Percentiles rank a stretch among this genome's conserved stretches.
phyloP scores from a whole-genome alignment of 345 rosid species.

The Trapa incisa region DNA sequence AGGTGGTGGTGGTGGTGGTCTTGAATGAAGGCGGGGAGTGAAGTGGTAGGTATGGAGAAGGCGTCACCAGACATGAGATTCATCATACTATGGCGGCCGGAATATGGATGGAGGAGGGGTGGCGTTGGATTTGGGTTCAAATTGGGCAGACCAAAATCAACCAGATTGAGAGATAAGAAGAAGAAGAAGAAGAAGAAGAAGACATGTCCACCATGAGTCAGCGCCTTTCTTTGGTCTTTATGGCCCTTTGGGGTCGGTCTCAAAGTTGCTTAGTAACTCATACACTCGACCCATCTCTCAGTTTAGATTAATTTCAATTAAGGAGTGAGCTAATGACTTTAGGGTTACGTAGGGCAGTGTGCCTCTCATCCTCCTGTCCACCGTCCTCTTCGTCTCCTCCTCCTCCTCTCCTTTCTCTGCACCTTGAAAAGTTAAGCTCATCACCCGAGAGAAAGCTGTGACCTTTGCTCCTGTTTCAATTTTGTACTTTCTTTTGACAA shows the following conservation, averaged over 20 bases:
- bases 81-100: background rate
- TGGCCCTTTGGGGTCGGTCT: too few relatives aligned
- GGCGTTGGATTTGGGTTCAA: background rate
- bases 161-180: background rate
- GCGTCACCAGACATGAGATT: conserved; percentile 7
- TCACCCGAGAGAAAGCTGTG: conserved; percentile 1
- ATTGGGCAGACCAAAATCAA: background rate
- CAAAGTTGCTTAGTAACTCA: background rate
- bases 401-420: background rate
- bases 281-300: too few relatives aligned
- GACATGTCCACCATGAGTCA: too few relatives aligned
- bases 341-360: background rate
- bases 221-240: too few relatives aligned
- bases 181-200: background rate
- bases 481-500: background rate
- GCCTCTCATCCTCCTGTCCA: background rate
- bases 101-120: too few relatives aligned
- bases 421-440: background rate
- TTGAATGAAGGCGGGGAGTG: conserved; percentile 1
- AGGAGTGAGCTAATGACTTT: too few relatives aligned
- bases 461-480: background rate
- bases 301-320: too few relatives aligned
- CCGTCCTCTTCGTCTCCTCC: too few relatives aligned
- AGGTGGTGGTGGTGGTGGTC: background rate
- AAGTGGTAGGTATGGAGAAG: conserved; percentile 1